Evolutionary conservation across 768 basidiomycete species (phyloP).

Genomic region (Russula ochroleuca): DNA sequence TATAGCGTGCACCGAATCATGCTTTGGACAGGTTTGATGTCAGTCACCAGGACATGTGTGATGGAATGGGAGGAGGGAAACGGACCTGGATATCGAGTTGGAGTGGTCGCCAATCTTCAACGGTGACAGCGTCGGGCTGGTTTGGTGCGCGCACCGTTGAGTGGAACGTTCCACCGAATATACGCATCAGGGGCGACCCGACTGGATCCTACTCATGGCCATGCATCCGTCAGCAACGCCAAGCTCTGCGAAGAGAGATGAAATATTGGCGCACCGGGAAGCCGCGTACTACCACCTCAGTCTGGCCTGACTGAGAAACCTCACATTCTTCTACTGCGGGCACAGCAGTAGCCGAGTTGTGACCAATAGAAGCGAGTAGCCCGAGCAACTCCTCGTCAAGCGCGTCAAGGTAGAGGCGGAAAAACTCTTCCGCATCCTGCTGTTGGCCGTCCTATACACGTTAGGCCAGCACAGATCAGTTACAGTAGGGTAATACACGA

Average conservation of each 20-base stretch:
- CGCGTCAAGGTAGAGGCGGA: slow-evolving; percentile 93
- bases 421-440: slow-evolving; percentile 97
- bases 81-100: slow-evolving; percentile 83
- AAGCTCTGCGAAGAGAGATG: no score
- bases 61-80: neutral
- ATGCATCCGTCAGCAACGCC: slow-evolving; percentile 2
- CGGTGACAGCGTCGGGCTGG: slow-evolving; percentile 77
- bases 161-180: slow-evolving; percentile 91
- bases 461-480: slow-evolving; percentile 11
- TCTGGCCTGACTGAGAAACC: slow-evolving; percentile 35
- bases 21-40: slow-evolving; percentile 38
- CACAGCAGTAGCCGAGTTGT: slow-evolving; percentile 33
- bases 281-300: no score
- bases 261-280: no score
- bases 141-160: slow-evolving; percentile 76
- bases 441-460: slow-evolving; percentile 73
- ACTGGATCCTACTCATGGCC: slow-evolving; percentile 51
- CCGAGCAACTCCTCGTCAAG: slow-evolving; percentile 86
- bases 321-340: slow-evolving; percentile 44
- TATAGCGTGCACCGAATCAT: slow-evolving; percentile 69
- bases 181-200: slow-evolving; percentile 83
- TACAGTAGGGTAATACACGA: neutral
- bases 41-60: neutral
- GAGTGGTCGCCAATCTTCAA: slow-evolving; percentile 89
- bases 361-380: slow-evolving; percentile 50